These are phyloP conservation scores for Mycena citricolor DNA, from an alignment of 1,284 basidiomycete genomes.

Conservation along the genomic window DNA sequence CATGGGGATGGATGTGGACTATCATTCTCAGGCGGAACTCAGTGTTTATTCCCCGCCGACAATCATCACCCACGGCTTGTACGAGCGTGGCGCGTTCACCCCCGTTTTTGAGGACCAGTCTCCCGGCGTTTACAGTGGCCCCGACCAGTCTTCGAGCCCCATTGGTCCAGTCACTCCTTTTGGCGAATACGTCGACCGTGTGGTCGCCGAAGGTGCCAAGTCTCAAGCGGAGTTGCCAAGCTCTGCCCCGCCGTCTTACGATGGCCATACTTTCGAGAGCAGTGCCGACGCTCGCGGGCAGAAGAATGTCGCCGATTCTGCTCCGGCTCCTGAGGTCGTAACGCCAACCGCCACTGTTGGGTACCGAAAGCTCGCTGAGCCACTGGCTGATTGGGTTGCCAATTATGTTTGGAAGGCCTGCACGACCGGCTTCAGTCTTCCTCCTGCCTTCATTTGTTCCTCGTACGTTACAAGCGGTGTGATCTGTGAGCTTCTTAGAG, in stretches of 20 bases:
- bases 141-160: conserved; percentile 62
- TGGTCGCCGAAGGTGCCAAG: conserved; percentile 45
- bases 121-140: conserved; percentile 48
- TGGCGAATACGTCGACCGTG: conserved; percentile 70
- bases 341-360: conserved; percentile 52
- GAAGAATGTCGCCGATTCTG: conserved; percentile 34
- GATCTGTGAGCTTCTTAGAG: too few species aligned
- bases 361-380: conserved; percentile 72
- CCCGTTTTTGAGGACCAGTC: conserved; percentile 68
- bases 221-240: conserved; percentile 13
- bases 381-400: conserved; percentile 75
- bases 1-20: conserved; percentile 27
- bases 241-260: conserved; percentile 19
- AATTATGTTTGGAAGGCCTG: conserved; percentile 78
- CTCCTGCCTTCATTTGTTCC: conserved; percentile 44
- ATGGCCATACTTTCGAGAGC: conserved; percentile 25
- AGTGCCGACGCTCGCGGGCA: conserved; percentile 33
- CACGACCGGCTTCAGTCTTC: conserved; percentile 61
- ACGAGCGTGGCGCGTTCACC: conserved; percentile 54
- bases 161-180: conserved; percentile 73
- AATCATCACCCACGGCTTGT: conserved; percentile 30
- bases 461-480: too few species aligned
- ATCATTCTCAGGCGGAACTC: conserved; percentile 27
- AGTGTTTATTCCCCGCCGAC: conserved; percentile 26
- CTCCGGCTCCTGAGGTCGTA: conserved; percentile 42